These are phyloP conservation scores for Pugionium dolabratum DNA, from an alignment of 345 rosid species.

Conservation along the genomic window DNA sequence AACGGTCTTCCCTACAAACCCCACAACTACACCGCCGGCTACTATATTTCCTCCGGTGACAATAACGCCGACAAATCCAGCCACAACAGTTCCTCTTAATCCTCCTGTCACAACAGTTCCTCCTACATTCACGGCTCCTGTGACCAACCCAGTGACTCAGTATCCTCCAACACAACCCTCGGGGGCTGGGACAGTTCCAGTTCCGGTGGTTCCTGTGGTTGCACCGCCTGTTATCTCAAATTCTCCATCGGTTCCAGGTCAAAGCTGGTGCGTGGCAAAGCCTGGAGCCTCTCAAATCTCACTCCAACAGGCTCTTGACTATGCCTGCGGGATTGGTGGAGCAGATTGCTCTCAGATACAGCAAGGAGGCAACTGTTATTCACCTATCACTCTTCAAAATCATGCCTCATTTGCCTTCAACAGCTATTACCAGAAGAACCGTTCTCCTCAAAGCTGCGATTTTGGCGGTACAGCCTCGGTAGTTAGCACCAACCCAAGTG, in stretches of 20 bases:
- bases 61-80: conserved; percentile 51
- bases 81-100: conserved; percentile 39
- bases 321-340: conserved; percentile 87
- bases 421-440: conserved; percentile 88
- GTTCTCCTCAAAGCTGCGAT: conserved; percentile 77
- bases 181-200: conserved; percentile 67
- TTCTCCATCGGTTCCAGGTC: conserved; percentile 69
- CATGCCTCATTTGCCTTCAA: conserved; percentile 96
- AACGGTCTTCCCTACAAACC: conserved; percentile 45
- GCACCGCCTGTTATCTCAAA: conserved; percentile 61
- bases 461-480: conserved; percentile 75
- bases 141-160: conserved; percentile 56
- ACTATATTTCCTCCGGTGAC: conserved; percentile 41
- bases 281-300: conserved; percentile 56
- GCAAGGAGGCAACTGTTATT: conserved; percentile 80
- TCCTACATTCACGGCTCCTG: conserved; percentile 49
- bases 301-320: conserved; percentile 79
- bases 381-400: conserved; percentile 63
- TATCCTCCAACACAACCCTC: conserved; percentile 59
- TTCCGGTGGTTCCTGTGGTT: conserved; percentile 49
- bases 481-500: conserved; percentile 78
- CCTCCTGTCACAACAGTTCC: conserved; percentile 50
- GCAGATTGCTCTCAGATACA: conserved; percentile 89
- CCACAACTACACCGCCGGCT: conserved; percentile 52
- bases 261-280: conserved; percentile 89